phyloP scores from a whole-genome alignment of 768 basidiomycete species.

The Dacryopinax primogenitus region DNA sequence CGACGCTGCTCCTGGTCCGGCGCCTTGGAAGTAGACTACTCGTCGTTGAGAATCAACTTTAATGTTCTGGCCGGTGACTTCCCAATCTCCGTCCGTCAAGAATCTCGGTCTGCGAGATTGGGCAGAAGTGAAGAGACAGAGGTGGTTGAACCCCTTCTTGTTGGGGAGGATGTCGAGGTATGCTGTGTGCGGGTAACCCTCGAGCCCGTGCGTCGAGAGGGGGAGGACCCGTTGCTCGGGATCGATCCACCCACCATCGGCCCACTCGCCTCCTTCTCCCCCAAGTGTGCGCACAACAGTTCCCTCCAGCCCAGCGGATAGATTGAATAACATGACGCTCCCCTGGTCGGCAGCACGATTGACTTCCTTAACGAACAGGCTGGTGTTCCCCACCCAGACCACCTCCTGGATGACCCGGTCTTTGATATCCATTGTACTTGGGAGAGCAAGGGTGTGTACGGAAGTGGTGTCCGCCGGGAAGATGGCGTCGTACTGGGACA shows the following conservation, averaged over 20 bases:
- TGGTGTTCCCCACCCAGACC: slow-evolving; percentile 68
- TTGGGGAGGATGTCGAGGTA: slow-evolving; percentile 88
- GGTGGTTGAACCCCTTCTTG: slow-evolving; percentile 72
- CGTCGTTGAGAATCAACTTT: slow-evolving; percentile 56
- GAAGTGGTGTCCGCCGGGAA: slow-evolving; percentile 17
- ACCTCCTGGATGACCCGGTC: slow-evolving; percentile 72
- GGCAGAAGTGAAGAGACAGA: slow-evolving; percentile 79
- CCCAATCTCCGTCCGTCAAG: slow-evolving; percentile 81
- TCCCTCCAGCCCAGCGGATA: slow-evolving; percentile 27
- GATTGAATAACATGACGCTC: slow-evolving; percentile 63
- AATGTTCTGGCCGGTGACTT: slow-evolving; percentile 63
- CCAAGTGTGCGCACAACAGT: slow-evolving; percentile 65
- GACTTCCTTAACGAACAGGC: slow-evolving; percentile 72
- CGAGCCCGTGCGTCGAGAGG: slow-evolving; percentile 26
- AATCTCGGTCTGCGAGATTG: slow-evolving; percentile 57
- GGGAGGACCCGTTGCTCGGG: slow-evolving; percentile 32
- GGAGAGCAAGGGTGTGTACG: slow-evolving; percentile 14
- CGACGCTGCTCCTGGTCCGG: slow-evolving; percentile 70
- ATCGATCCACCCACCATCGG: slow-evolving; percentile 92
- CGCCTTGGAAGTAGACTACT: slow-evolving; percentile 68
- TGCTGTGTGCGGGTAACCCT: slow-evolving; percentile 38
- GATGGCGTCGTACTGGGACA: slow-evolving; percentile 39
- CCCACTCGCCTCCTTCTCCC: slow-evolving; percentile 59
- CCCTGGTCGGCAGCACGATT: slow-evolving; percentile 73
- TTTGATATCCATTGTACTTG: slow-evolving; percentile 48